phyloP scores from a whole-genome alignment of 2,329 filamentous ascomycete species.

The Trichoderma asperellum region DNA sequence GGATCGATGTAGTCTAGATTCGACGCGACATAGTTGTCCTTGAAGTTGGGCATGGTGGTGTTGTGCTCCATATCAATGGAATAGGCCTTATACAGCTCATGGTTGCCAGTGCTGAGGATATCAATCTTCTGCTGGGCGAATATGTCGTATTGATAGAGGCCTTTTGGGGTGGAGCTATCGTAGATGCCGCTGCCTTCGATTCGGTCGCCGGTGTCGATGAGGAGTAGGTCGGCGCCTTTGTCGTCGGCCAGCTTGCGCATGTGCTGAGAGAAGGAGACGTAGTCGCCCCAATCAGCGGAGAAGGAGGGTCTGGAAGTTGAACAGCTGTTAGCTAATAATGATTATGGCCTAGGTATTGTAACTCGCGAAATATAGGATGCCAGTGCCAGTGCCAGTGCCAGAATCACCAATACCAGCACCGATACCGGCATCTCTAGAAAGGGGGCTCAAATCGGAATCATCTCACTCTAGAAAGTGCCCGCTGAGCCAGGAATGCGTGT shows the following conservation, averaged over 20 bases:
- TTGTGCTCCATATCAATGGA: slow-evolving; percentile 79
- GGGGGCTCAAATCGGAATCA: neutral
- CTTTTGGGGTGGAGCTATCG: slow-evolving; percentile 85
- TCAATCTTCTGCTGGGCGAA: slow-evolving; percentile 82
- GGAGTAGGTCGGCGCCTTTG: slow-evolving; percentile 78
- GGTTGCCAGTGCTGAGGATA: slow-evolving; percentile 85
- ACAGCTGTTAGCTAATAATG: neutral
- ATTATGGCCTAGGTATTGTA: too few relatives aligned
- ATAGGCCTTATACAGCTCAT: slow-evolving; percentile 85
- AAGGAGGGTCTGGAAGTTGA: slow-evolving; percentile 73
- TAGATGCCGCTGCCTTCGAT: slow-evolving; percentile 95
- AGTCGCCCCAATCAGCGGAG: slow-evolving; percentile 97
- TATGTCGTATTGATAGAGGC: slow-evolving; percentile 86
- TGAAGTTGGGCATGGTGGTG: slow-evolving; percentile 81
- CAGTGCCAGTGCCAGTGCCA: neutral
- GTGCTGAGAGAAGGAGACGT: slow-evolving; percentile 87
- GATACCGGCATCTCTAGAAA: neutral
- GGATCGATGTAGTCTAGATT: slow-evolving; percentile 88
- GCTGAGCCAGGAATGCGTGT: slow-evolving; percentile 94
- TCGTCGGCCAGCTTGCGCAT: slow-evolving; percentile 79
- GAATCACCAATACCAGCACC: too few relatives aligned
- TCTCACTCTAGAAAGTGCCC: slow-evolving; percentile 87
- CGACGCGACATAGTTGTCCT: slow-evolving; percentile 80
- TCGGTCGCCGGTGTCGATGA: slow-evolving; percentile 93
- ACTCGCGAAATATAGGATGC: neutral